phyloP scores from a whole-genome alignment of 108 stramenopile genomes.

The Phaeodactylum tricornutum region DNA sequence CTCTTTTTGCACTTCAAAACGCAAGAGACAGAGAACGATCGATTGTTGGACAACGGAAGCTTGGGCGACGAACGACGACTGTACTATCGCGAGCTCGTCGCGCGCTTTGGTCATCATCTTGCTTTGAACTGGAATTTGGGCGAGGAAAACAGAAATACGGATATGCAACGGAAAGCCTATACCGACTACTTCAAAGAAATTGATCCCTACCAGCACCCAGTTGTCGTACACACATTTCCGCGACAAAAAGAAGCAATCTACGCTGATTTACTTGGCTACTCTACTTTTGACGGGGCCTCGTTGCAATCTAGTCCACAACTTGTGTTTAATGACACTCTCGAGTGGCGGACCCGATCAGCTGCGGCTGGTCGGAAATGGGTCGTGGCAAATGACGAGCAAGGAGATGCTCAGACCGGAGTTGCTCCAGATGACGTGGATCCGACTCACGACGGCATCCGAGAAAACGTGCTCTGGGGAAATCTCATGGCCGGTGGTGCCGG shows the following conservation, averaged over 20 bases:
- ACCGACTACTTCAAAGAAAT: conserved; percentile 2
- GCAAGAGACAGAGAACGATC: conserved; percentile 1
- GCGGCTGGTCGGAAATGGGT: neutral
- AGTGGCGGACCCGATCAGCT: neutral
- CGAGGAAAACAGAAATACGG: conserved; percentile 1
- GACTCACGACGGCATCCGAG: neutral
- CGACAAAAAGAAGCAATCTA: neutral
- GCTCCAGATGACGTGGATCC: neutral
- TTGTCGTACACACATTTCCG: neutral
- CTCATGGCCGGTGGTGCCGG: conserved; percentile 2
- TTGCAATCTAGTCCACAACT: neutral
- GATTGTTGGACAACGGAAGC: neutral
- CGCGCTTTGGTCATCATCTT: conserved; percentile 3
- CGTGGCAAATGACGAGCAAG: neutral
- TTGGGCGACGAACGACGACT: neutral
- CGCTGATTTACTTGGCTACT: neutral
- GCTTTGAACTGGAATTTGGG: conserved; percentile 3
- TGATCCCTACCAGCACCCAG: conserved; percentile 1
- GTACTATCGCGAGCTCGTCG: conserved; percentile 1
- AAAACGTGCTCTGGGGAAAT: neutral
- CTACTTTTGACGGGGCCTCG: conserved; percentile 1
- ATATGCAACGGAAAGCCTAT: neutral
- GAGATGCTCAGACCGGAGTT: neutral
- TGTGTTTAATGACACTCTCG: conserved; percentile 1
- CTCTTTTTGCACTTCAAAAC: conserved; percentile 2